Base-by-base conservation (phyloP, 2,329 filamentous ascomycete genomes). In the Rhynchosporium secalis region DNA sequence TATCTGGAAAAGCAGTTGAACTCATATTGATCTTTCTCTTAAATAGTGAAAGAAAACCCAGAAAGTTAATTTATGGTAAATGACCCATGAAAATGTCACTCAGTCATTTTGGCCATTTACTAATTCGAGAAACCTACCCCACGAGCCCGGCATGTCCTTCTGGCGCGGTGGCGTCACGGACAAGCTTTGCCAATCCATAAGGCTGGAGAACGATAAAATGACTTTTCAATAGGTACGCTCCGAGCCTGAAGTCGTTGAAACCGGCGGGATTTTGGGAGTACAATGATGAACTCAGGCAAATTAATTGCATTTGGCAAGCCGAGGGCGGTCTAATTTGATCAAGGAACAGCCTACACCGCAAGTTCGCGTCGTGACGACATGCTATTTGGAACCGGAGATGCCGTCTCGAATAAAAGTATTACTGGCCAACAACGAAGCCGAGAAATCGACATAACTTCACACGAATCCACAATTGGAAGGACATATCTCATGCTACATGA, bases 131-230 rank as follows among this genome's bases (percentile, higher is more conserved):
- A 20, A 46, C 3, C n/a, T 20, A 9, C 40, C 40, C 40, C 40
- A 12, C 12, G n/a, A 8, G 3, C 43, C 43, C n/a, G 15, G 20
- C 20, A 46, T 46, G n/a, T 46, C 26, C n/a, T 33, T 36, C 29
- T 51, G 48, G 29, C 51, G 20, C 38, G 28, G 51, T 41, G 51
- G 51, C 51, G 38, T 40, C 36, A 12, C 6, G 51, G 9, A 54
- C 9, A 54, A 54, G 51, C 51, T 54, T 54, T 54, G 51, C 51
- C 51, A 54, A 54, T 15, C 33, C 51, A 41, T 20, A 40, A 41
- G 51, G 26, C 33, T 10, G n/a, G 51, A 54, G n/a, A 54, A 41
- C 51, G 33, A 40, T 54, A 29, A 41, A 40, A 15, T 13, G 40
- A 54, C 33, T n/a, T 54, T 33, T 4, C 12, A n/a, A 20, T n/a